Conservation (phyloP, 164 flowering plant species). For the Chimonanthus salicifolius region DNA sequence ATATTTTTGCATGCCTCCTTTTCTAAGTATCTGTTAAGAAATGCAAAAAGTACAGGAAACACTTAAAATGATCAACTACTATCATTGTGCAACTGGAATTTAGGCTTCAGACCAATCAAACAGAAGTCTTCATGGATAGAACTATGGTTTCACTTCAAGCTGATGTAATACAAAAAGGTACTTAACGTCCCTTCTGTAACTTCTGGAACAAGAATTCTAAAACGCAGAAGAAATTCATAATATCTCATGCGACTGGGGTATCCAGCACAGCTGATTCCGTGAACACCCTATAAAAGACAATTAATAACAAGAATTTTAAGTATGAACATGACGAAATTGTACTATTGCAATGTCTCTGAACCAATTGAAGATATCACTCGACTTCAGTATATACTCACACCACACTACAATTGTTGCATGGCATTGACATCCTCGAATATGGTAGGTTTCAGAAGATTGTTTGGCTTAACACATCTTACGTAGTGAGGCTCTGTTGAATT, state of each 20-base stretch:
- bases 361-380: neutral
- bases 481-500: slow-evolving; percentile 84
- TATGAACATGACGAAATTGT: neutral
- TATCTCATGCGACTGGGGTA: slow-evolving; percentile 72
- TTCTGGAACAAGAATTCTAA: slow-evolving; percentile 65
- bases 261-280: slow-evolving; percentile 89
- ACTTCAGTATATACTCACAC: slow-evolving; percentile 49
- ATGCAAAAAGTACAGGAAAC: neutral
- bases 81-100: neutral
- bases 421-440: slow-evolving; percentile 65
- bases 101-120: neutral
- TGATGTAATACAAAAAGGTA: slow-evolving; percentile 1
- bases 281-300: slow-evolving; percentile 60
- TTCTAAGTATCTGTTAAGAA: slow-evolving; percentile 60
- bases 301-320: neutral
- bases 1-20: slow-evolving; percentile 63
- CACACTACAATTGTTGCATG: slow-evolving; percentile 85
- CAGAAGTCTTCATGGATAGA: neutral
- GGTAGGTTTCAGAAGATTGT: slow-evolving; percentile 57
- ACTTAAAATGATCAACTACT: neutral
- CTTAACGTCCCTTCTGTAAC: slow-evolving; percentile 54
- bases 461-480: slow-evolving; percentile 92
- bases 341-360: neutral
- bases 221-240: slow-evolving; percentile 65
- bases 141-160: too few species aligned